Conservation (phyloP, 2,329 filamentous ascomycete genomes). For the Pseudodiploospora longispora region DNA sequence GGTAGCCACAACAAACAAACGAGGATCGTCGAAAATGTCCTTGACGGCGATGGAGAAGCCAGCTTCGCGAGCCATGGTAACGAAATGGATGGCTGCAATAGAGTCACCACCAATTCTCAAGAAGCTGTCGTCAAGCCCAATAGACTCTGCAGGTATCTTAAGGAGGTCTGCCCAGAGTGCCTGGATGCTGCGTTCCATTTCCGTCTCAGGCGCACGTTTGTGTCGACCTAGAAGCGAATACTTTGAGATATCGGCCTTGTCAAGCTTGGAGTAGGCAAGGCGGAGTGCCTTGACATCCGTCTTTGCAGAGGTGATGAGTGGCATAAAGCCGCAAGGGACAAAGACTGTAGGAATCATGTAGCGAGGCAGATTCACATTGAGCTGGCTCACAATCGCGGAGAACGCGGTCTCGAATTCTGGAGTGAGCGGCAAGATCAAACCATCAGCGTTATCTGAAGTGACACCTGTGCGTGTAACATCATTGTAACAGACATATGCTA, state of each 20-base stretch:
- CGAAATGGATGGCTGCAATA: constrained; percentile 9
- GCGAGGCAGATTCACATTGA: constrained; percentile 11
- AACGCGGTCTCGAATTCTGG: not conserved
- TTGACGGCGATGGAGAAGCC: constrained; percentile 8
- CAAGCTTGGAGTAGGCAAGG: not conserved
- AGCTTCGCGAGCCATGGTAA: constrained; percentile 5
- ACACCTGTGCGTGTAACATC: too few relatives aligned
- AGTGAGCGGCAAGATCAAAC: not conserved
- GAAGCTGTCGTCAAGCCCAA: constrained; percentile 11
- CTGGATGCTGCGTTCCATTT: constrained; percentile 12
- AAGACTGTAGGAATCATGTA: constrained; percentile 36
- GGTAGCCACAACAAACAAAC: constrained; percentile 6
- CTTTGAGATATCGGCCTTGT: not conserved
- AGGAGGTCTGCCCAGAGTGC: constrained; percentile 12
- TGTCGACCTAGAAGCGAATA: constrained; percentile 2
- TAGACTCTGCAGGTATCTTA: constrained; percentile 3
- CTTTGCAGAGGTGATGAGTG: constrained; percentile 12
- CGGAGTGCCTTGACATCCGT: constrained; percentile 4
- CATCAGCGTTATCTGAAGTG: not conserved
- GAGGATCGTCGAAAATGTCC: constrained; percentile 9
- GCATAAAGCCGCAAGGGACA: constrained; percentile 31
- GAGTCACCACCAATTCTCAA: constrained; percentile 12
- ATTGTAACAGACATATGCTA: not conserved
- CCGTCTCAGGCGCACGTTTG: constrained; percentile 2
- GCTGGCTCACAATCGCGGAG: constrained; percentile 1